These are phyloP conservation scores for Solanum virginianum DNA, from an alignment of 257 asterid species.

Conservation along the genomic window DNA sequence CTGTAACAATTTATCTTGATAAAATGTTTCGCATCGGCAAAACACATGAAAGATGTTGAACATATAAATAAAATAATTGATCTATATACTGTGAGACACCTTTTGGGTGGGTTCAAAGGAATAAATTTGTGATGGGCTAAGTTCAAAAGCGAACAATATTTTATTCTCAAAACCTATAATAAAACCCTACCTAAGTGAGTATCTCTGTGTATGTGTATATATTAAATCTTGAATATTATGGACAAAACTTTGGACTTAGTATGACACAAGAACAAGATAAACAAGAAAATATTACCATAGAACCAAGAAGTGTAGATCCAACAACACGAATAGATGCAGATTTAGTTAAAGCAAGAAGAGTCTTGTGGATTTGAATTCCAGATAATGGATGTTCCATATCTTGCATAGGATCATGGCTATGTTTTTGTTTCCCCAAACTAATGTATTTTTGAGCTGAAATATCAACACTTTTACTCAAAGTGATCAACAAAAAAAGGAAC, in stretches of 20 bases:
- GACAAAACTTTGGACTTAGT: background rate
- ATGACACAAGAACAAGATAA: background rate
- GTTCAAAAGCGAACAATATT: too few relatives aligned
- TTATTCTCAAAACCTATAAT: background rate
- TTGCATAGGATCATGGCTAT: background rate
- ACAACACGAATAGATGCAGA: constrained; percentile 19
- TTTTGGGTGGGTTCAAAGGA: too few relatives aligned
- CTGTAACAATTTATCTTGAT: too few relatives aligned
- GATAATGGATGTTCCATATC: constrained; percentile 37
- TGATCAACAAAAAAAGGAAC: background rate
- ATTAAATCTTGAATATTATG: background rate
- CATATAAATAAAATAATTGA: too few relatives aligned
- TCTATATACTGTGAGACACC: too few relatives aligned
- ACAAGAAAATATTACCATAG: background rate
- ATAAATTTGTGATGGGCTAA: too few relatives aligned
- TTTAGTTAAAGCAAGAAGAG: constrained; percentile 12
- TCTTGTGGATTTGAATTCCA: constrained; percentile 25
- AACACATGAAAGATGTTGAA: too few relatives aligned
- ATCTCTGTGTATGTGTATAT: background rate
- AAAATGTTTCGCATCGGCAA: too few relatives aligned
- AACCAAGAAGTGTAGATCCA: constrained; percentile 18
- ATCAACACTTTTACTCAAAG: background rate
- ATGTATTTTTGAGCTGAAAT: background rate
- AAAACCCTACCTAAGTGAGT: background rate
- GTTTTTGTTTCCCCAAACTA: background rate